Evolutionary conservation across 129 eudicot genomes (phyloP).

Genomic region (Oenanthe sinensis): DNA sequence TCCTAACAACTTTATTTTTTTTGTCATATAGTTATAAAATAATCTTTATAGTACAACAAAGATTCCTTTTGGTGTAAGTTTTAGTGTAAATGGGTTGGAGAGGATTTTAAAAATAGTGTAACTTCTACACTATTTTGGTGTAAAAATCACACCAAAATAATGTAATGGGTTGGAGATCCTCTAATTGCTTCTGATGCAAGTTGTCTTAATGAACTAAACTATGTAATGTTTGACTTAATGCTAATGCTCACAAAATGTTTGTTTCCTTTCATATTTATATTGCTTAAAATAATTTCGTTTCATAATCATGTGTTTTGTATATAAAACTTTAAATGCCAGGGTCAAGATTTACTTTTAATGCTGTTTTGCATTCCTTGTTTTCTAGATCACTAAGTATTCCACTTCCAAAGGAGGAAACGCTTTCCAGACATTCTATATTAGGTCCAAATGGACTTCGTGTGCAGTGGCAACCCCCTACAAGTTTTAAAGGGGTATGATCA

Average conservation of each 20-base stretch:
- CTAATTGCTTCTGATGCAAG: background rate
- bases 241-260: background rate
- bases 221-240: background rate
- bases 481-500: slow-evolving; percentile 40
- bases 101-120: too few species aligned
- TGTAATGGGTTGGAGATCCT: too few species aligned
- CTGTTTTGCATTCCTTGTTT: slow-evolving; percentile 14
- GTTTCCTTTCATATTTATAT: background rate
- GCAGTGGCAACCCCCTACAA: slow-evolving; percentile 71
- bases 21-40: too few species aligned
- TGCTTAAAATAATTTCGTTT: background rate
- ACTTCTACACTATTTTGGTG: too few species aligned
- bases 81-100: too few species aligned
- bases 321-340: background rate
- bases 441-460: slow-evolving; percentile 95
- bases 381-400: slow-evolving; percentile 57
- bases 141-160: too few species aligned
- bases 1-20: too few species aligned
- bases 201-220: background rate
- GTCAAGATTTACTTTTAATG: slow-evolving; percentile 1
- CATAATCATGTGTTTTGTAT: background rate
- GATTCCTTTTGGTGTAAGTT: too few species aligned
- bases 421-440: slow-evolving; percentile 79
- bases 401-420: slow-evolving; percentile 89
- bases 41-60: too few species aligned